Conservation (phyloP, 176 grass and related monocot genomes). For the Melocanna baccifera region DNA sequence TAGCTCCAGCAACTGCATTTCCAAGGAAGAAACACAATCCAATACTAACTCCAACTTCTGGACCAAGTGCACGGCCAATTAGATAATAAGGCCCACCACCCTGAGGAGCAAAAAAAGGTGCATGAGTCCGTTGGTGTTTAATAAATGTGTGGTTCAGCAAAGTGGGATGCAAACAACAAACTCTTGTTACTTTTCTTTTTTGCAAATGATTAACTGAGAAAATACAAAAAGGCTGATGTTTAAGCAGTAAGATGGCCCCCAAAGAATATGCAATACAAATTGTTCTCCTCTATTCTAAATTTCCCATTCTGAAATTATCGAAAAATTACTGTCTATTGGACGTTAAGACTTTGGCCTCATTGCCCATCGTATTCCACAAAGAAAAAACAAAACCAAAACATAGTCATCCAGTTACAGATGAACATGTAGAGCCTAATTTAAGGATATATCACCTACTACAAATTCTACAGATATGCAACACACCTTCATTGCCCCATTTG, state of each 20-base stretch:
- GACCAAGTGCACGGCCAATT: constrained; percentile 86
- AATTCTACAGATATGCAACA: neutral
- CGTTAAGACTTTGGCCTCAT: neutral
- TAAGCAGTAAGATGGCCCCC: neutral
- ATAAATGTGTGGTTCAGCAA: neutral
- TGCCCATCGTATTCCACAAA: neutral
- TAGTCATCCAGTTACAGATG: neutral
- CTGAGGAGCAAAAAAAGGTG: constrained; percentile 25
- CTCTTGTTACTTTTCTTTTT: neutral
- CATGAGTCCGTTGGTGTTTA: neutral
- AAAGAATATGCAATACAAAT: neutral
- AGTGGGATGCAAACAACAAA: neutral
- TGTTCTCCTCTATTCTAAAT: neutral
- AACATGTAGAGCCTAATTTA: neutral
- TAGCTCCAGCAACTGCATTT: constrained; percentile 93
- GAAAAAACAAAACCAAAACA: neutral
- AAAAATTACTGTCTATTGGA: neutral
- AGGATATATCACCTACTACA: neutral
- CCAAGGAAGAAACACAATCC: constrained; percentile 97
- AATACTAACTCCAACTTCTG: constrained; percentile 98
- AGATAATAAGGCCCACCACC: constrained; percentile 96
- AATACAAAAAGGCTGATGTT: neutral
- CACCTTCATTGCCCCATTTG: constrained; percentile 99
- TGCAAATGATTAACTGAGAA: neutral
- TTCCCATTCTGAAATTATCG: neutral